phyloP scores from a whole-genome alignment of 1,139 yeast genomes.

The Kurtzmaniella natalensis region DNA sequence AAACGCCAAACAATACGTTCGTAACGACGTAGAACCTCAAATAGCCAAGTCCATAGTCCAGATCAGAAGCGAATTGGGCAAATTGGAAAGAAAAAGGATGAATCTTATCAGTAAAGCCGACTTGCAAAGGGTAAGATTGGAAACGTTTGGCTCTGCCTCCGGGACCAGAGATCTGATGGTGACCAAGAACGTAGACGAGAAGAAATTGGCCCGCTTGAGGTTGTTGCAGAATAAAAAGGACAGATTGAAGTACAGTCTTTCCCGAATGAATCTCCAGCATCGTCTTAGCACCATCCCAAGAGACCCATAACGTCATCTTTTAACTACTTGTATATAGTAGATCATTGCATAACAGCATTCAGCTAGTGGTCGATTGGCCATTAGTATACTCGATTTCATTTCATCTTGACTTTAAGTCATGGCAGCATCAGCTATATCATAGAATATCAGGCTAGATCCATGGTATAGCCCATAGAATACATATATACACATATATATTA shows the following conservation, averaged over 20 bases:
- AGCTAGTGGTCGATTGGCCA: no score
- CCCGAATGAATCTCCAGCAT: slow-evolving; percentile 18
- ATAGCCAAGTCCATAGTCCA: slow-evolving; percentile 26
- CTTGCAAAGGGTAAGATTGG: slow-evolving; percentile 29
- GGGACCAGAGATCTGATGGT: slow-evolving; percentile 9
- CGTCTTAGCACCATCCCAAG: slow-evolving; percentile 17
- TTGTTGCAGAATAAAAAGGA: slow-evolving; percentile 35
- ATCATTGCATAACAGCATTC: no score
- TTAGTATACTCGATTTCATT: no score
- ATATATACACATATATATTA: no score
- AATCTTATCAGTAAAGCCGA: slow-evolving; percentile 28
- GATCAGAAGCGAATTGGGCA: slow-evolving; percentile 31
- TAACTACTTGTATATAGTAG: no score
- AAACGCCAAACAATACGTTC: slow-evolving; percentile 31
- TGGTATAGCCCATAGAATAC: no score
- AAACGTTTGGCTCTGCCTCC: slow-evolving; percentile 19
- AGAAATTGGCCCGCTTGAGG: slow-evolving; percentile 26
- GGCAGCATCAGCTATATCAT: no score
- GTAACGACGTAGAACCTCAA: slow-evolving; percentile 31
- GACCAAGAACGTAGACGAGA: slow-evolving; percentile 15
- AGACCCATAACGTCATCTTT: no score
- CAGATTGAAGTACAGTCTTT: slow-evolving; percentile 33
- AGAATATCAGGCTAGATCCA: no score
- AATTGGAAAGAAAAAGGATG: slow-evolving; percentile 21
- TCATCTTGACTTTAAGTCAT: no score